Evolutionary conservation across 2,329 filamentous ascomycete genomes (phyloP).

Genomic region (Microdochium trichocladiopsis): DNA sequence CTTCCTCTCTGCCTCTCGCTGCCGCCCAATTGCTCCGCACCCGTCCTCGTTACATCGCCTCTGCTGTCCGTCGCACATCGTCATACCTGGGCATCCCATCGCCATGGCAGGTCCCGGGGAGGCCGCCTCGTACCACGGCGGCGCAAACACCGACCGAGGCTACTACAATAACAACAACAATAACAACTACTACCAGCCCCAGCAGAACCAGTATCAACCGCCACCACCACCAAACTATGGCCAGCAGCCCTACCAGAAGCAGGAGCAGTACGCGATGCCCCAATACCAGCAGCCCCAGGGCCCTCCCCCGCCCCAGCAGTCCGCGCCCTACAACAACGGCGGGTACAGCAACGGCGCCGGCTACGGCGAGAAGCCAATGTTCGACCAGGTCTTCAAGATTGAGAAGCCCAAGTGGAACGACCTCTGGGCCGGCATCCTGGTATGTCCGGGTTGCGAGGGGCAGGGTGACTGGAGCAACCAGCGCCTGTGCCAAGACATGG

Average conservation of each 20-base stretch:
- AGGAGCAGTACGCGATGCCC: neutral
- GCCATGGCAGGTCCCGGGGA: neutral
- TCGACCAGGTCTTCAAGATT: slow-evolving; percentile 77
- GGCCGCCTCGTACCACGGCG: neutral
- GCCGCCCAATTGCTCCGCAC: neutral
- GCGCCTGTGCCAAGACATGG: neutral
- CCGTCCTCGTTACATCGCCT: neutral
- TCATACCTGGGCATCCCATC: neutral
- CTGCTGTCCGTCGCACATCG: neutral
- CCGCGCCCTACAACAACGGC: neutral
- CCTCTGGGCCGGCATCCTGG: slow-evolving; percentile 77
- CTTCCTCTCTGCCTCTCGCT: neutral
- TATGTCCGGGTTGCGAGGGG: slow-evolving; percentile 24
- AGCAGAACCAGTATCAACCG: neutral
- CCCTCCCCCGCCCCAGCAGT: neutral
- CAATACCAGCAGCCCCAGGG: neutral
- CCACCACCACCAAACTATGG: neutral
- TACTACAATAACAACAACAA: neutral
- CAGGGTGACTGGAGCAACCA: neutral
- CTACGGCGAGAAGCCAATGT: slow-evolving; percentile 46
- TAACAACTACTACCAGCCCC: neutral
- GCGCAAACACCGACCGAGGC: neutral
- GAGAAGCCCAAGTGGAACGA: slow-evolving; percentile 86
- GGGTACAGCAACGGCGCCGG: slow-evolving; percentile 11
- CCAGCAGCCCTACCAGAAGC: neutral